These are phyloP conservation scores for Gossypium arboreum DNA, from an alignment of 345 rosid species.

Conservation along the genomic window DNA sequence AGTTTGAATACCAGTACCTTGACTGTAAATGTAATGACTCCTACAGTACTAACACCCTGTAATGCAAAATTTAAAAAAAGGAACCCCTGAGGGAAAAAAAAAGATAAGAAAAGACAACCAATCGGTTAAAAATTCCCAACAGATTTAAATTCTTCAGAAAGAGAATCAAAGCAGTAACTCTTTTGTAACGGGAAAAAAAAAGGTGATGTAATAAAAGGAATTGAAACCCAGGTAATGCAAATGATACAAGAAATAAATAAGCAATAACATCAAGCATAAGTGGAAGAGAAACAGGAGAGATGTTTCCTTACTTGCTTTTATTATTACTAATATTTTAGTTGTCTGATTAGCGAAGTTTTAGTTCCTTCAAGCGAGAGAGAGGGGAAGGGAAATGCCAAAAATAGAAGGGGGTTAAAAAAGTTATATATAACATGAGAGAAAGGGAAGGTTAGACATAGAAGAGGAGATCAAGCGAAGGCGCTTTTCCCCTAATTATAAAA, in stretches of 20 bases:
- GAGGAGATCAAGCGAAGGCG: conserved; percentile 12
- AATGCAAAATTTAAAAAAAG: background rate
- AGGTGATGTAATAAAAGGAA: background rate
- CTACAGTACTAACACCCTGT: conserved; percentile 9
- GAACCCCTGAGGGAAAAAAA: background rate
- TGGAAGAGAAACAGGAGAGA: conserved; percentile 4
- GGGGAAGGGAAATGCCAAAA: conserved; percentile 25
- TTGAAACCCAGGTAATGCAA: conserved; percentile 16
- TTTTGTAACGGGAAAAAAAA: conserved; percentile 10
- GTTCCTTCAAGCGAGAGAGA: conserved; percentile 13
- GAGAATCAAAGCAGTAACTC: conserved; percentile 2
- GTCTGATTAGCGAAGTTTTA: background rate
- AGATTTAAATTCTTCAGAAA: conserved; percentile 11
- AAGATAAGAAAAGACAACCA: conserved; percentile 12
- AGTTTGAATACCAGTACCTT: conserved; percentile 6
- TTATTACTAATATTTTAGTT: background rate
- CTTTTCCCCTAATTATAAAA: background rate
- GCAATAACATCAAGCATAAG: background rate
- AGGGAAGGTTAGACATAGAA: conserved; percentile 25
- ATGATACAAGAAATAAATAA: conserved; percentile 3
- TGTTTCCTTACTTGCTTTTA: conserved; percentile 1
- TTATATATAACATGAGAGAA: background rate
- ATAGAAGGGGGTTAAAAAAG: conserved; percentile 23
- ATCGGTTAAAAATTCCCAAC: conserved; percentile 11
- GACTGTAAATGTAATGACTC: background rate